These are phyloP conservation scores for Perilla frutescens DNA, from an alignment of 257 asterid genomes.

Conservation along the genomic window DNA sequence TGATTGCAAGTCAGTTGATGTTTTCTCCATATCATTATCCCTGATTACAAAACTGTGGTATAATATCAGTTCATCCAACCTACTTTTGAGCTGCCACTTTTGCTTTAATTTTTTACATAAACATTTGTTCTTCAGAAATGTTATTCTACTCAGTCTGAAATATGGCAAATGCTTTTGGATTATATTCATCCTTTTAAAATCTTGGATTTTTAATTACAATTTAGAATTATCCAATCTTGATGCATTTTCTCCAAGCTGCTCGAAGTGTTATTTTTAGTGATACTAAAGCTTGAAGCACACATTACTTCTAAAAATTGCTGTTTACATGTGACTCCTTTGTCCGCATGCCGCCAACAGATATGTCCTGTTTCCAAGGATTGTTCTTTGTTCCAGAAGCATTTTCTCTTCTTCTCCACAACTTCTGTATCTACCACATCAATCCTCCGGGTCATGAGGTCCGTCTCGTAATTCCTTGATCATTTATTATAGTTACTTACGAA, in stretches of 20 bases:
- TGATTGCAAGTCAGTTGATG: slow-evolving; percentile 24
- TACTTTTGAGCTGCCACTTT: slow-evolving; percentile 4
- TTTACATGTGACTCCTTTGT: slow-evolving; percentile 42
- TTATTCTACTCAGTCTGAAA: slow-evolving; percentile 18
- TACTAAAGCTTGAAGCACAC: slow-evolving; percentile 8
- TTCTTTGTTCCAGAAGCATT: slow-evolving; percentile 72
- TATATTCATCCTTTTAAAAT: slow-evolving; percentile 9
- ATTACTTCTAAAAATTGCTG: slow-evolving; percentile 17
- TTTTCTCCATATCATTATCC: slow-evolving; percentile 1
- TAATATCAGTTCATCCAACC: too few species aligned
- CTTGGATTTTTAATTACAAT: slow-evolving; percentile 9
- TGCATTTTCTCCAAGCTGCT: slow-evolving; percentile 15
- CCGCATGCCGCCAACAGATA: slow-evolving; percentile 53
- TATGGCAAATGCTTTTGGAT: slow-evolving; percentile 2
- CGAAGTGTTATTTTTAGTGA: slow-evolving; percentile 29
- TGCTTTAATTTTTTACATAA: neutral
- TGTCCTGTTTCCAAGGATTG: slow-evolving; percentile 78
- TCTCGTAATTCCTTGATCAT: slow-evolving; percentile 27
- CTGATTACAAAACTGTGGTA: slow-evolving; percentile 11
- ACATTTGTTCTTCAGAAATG: neutral
- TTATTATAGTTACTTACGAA: slow-evolving; percentile 2
- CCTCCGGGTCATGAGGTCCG: slow-evolving; percentile 89
- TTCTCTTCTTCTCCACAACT: slow-evolving; percentile 77
- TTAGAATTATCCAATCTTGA: neutral
- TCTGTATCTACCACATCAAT: slow-evolving; percentile 72